Conservation (phyloP, 2,329 filamentous ascomycete species). For the Calonectria hongkongensis region DNA sequence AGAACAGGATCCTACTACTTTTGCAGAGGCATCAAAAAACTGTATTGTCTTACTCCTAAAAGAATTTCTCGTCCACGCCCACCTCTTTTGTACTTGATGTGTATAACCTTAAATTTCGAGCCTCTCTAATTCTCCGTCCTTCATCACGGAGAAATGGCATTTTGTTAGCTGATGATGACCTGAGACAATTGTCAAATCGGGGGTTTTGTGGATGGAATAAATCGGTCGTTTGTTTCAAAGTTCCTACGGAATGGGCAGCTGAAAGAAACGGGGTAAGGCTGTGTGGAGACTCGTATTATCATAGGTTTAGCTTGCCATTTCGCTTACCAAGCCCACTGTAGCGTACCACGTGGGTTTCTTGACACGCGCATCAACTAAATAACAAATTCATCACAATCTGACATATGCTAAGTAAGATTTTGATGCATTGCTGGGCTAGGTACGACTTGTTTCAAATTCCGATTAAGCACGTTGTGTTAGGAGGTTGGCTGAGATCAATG, state of each 20-base stretch:
- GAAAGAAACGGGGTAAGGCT: conserved; percentile 20
- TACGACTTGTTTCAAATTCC: too few species aligned
- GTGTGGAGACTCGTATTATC: conserved; percentile 19
- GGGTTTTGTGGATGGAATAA: conserved; percentile 19
- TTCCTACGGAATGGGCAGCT: conserved; percentile 18
- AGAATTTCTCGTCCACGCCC: neutral
- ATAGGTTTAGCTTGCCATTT: neutral
- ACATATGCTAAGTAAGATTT: neutral
- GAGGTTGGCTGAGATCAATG: neutral
- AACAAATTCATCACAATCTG: neutral
- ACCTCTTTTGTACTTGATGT: neutral
- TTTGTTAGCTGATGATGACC: neutral
- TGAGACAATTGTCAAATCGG: neutral
- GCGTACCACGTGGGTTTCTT: neutral
- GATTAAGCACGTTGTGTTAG: neutral
- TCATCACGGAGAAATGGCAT: neutral
- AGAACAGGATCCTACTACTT: neutral
- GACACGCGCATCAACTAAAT: neutral
- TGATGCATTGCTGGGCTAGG: neutral
- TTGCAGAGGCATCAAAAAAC: neutral
- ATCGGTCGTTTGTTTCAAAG: conserved; percentile 14
- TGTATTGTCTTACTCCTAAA: too few species aligned
- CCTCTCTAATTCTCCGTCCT: neutral
- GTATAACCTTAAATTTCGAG: too few species aligned
- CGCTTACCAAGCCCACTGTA: neutral